Percentiles rank a stretch among this genome's conserved stretches.
Conservation (phyloP, 768 basidiomycete genomes). For the Postia placenta region DNA sequence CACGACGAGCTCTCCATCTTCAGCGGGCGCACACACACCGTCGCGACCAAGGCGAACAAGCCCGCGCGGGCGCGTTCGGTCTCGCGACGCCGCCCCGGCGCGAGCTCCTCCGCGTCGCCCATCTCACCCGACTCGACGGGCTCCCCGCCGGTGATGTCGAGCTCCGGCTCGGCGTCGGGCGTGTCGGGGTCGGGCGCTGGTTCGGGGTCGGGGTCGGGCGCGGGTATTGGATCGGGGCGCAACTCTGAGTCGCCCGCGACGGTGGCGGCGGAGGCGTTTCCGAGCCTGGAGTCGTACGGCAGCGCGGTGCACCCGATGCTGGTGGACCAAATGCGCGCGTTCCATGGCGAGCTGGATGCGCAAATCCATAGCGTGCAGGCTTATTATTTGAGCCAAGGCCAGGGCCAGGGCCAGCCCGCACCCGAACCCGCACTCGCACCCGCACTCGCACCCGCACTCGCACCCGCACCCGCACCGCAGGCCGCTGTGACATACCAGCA, state of each 20-base stretch:
- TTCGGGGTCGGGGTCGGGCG: too few relatives aligned
- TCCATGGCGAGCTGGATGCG: conserved; percentile 23
- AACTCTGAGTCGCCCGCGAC: conserved; percentile 11
- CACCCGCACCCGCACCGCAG: not conserved
- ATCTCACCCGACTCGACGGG: not conserved
- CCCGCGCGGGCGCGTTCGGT: conserved; percentile 5
- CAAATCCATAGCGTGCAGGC: conserved; percentile 19
- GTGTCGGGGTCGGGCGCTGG: too few relatives aligned
- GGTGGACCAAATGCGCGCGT: conserved; percentile 24
- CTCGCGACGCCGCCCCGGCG: conserved; percentile 9
- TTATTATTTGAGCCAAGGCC: conserved; percentile 9
- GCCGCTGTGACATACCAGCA: too few relatives aligned
- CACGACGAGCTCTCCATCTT: conserved; percentile 73
- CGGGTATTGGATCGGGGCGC: conserved; percentile 6
- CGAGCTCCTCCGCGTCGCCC: conserved; percentile 1
- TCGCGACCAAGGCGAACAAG: conserved; percentile 39
- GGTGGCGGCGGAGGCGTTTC: conserved; percentile 10
- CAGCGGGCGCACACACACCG: conserved; percentile 65
- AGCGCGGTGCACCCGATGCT: conserved; percentile 25
- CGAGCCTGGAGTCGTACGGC: conserved; percentile 17
- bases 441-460: not conserved
- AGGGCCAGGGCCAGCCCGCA: conserved; percentile 2
- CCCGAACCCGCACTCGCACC: conserved; percentile 5
- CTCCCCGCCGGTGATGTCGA: too few relatives aligned
- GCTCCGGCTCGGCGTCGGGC: too few relatives aligned